Evolutionary conservation across 1,139 yeast species (phyloP), one percentile per base, ranked within the genome.

Genomic region (Candida frijolesensis): DNA sequence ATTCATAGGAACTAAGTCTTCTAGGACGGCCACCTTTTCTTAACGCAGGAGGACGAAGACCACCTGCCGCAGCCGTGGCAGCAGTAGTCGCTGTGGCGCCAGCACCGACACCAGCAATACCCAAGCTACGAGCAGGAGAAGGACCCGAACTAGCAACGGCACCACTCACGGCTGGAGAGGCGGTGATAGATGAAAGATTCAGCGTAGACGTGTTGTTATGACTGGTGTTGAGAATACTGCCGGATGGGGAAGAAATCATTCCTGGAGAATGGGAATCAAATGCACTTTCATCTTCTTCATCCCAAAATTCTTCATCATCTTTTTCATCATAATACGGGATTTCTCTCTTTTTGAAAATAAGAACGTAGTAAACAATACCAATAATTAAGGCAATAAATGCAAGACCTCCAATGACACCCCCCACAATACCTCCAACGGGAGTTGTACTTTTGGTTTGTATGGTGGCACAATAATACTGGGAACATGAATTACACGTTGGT

Each of bases 331-430:
- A 63, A 22, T 46, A 33, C 47, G 61, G 54, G 47, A 66, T 72
- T 33, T 66, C 69, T 9, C 58, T 67, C 63, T 63, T 68, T 57
- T 56, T 60, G 68, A 60, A 65, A 19, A 59, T 72, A 54, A 48
- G 73, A 55, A 56, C 67, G 70, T 62, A 76, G 56, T 68, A 76
- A 47, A 68, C 54, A 11, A 74, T 57, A 2, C 71, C 72, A 2
- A 60, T 70, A 7, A 76, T 42, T 0, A 72, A 51, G 0, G 72
- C 66, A 1, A 80, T 19, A 2, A 79, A 60, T 2, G 71, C 74
- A 2, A 76, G 67, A 8, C 81, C 82, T 10, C 85, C 88, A 2
- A 80, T 74, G 1, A 82, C 83, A 27, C 89, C 89, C 5, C 89
- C 91, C 0, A 83, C 83, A 2, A 85, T 79, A 2, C 83, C 88